A percentile compares a stretch with the other conserved stretches of the same genome.
These are phyloP conservation scores for Cladosporium sp. DNA, from an alignment of 2,329 filamentous ascomycete genomes.

Conservation along the genomic window DNA sequence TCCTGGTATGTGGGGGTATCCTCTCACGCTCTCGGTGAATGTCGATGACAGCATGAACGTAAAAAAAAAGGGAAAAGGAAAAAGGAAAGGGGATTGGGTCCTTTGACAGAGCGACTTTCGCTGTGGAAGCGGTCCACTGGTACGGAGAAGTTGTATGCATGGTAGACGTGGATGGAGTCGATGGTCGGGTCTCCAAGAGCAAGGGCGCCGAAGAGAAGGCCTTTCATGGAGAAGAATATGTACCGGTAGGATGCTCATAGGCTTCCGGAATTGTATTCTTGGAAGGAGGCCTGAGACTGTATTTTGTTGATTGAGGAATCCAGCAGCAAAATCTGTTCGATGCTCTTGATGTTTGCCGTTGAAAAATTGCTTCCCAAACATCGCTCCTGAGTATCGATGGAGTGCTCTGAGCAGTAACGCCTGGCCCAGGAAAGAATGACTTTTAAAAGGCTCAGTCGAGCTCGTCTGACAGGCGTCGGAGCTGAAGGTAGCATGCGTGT, in stretches of 20 bases:
- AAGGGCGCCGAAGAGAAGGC: slow-evolving; percentile 4
- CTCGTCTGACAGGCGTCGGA: neutral
- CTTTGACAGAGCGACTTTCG: slow-evolving; percentile 60
- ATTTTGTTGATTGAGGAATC: neutral
- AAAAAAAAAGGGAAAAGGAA: neutral
- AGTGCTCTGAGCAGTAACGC: neutral
- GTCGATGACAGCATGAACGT: neutral
- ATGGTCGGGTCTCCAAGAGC: slow-evolving; percentile 5
- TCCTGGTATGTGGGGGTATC: neutral
- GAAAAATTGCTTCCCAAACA: neutral
- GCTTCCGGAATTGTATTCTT: neutral
- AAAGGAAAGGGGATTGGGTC: neutral
- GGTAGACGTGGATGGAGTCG: slow-evolving; percentile 41
- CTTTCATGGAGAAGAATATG: neutral
- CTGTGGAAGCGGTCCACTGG: slow-evolving; percentile 83
- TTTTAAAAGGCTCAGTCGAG: neutral
- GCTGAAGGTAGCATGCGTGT: neutral
- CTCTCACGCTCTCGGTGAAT: neutral
- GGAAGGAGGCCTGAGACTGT: neutral
- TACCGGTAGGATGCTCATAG: neutral
- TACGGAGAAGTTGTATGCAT: slow-evolving; percentile 55
- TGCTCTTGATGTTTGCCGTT: neutral
- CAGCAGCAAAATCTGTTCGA: neutral
- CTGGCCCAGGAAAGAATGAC: neutral
- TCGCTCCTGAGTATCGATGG: neutral